A percentile compares a stretch with the other conserved stretches of the same genome.
phyloP scores from a whole-genome alignment of 2,329 filamentous ascomycete species.

The Sporothrix brasiliensis region DNA sequence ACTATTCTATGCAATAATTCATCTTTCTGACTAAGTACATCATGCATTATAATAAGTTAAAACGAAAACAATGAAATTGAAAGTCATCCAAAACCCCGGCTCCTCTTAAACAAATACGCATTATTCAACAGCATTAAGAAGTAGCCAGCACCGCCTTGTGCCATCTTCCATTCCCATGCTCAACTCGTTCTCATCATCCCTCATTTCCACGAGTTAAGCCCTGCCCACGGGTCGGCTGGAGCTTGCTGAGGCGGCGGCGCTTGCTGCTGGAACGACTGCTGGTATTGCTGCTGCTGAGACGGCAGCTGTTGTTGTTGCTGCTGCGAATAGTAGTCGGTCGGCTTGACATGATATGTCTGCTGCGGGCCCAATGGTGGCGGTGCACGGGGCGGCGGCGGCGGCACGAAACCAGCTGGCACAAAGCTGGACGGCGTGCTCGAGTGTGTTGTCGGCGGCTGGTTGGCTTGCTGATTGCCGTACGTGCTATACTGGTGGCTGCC shows the following conservation, averaged over 20 bases:
- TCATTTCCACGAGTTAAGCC: constrained; percentile 57
- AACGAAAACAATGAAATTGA: background rate
- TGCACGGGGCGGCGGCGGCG: constrained; percentile 65
- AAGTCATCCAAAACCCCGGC: constrained; percentile 5
- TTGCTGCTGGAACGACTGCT: constrained; percentile 45
- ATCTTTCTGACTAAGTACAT: constrained; percentile 10
- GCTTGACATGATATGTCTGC: constrained; percentile 60
- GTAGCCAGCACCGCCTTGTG: background rate
- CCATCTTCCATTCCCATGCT: no score
- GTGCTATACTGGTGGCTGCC: constrained; percentile 51
- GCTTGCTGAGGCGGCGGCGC: constrained; percentile 46
- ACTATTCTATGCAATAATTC: constrained; percentile 7
- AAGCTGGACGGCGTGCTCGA: constrained; percentile 44
- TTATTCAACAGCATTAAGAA: background rate
- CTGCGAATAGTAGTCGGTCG: constrained; percentile 42
- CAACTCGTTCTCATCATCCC: background rate
- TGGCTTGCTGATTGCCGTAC: constrained; percentile 51
- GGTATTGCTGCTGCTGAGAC: constrained; percentile 37
- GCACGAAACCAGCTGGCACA: constrained; percentile 62
- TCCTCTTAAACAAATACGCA: background rate
- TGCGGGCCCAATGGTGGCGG: constrained; percentile 64
- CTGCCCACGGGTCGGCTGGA: constrained; percentile 55
- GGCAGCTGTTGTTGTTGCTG: constrained; percentile 45
- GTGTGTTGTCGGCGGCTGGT: constrained; percentile 49
- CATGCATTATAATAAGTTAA: constrained; percentile 4